Evolutionary conservation across 208 protist genomes (phyloP).

Genomic region (Kentomonas sorsogonicus): DNA sequence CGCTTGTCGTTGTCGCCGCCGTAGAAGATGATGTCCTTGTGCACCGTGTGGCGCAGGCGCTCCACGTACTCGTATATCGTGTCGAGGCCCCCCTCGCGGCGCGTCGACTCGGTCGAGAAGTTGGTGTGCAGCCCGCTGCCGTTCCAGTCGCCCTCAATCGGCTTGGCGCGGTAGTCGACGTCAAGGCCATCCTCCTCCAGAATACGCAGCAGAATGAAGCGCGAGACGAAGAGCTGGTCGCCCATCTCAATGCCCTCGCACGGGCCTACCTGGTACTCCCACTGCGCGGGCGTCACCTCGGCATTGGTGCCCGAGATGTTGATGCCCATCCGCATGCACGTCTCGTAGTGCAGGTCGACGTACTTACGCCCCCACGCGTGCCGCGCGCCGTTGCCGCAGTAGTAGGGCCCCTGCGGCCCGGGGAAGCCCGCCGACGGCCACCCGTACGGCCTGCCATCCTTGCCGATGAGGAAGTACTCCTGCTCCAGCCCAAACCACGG

Average conservation of each 20-base stretch:
- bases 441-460: slow-evolving; percentile 58
- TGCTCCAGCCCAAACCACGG: slow-evolving; percentile 89
- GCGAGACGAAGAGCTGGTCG: slow-evolving; percentile 92
- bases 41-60: slow-evolving; percentile 52
- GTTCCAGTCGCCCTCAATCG: slow-evolving; percentile 97
- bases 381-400: slow-evolving; percentile 86
- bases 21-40: slow-evolving; percentile 85
- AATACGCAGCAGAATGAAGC: slow-evolving; percentile 89
- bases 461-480: slow-evolving; percentile 64
- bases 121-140: slow-evolving; percentile 97
- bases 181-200: slow-evolving; percentile 68
- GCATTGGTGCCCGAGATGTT: slow-evolving; percentile 93
- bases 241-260: slow-evolving; percentile 87
- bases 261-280: slow-evolving; percentile 97
- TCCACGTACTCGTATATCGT: slow-evolving; percentile 79
- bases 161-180: slow-evolving; percentile 89
- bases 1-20: slow-evolving; percentile 81
- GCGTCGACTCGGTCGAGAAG: slow-evolving; percentile 93
- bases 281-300: slow-evolving; percentile 96
- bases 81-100: slow-evolving; percentile 61
- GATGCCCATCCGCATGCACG: slow-evolving; percentile 79
- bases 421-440: slow-evolving; percentile 91
- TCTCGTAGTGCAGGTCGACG: slow-evolving; percentile 71
- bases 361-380: slow-evolving; percentile 86
- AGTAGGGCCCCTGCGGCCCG: slow-evolving; percentile 95